Percentiles rank a stretch among this genome's conserved stretches.
Conservation (phyloP, 441 rosid genomes). For the Hura crepitans region DNA sequence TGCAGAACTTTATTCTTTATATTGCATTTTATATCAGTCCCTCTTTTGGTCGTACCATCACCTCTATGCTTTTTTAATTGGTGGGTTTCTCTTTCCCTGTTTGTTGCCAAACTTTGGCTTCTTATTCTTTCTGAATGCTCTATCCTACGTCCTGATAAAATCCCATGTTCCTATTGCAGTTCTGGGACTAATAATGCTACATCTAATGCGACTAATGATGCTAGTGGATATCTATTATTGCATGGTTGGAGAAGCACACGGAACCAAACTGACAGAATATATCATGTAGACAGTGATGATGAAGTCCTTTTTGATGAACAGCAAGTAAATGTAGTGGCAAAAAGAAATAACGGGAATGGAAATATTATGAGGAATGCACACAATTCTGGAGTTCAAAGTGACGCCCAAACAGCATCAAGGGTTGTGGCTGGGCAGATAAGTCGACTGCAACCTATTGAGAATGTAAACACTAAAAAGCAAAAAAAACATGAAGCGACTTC, state of each 20-base stretch:
- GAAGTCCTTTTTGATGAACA: constrained; percentile 27
- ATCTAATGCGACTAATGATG: constrained; percentile 29
- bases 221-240: constrained; percentile 26
- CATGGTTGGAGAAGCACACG: constrained; percentile 63
- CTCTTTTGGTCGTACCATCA: not conserved
- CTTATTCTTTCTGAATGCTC: constrained; percentile 13
- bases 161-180: constrained; percentile 30
- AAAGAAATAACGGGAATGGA: constrained; percentile 28
- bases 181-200: constrained; percentile 22
- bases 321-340: constrained; percentile 25
- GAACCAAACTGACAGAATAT: constrained; percentile 26
- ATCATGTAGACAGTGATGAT: constrained; percentile 27
- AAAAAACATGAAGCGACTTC: constrained; percentile 33
- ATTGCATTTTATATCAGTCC: not conserved
- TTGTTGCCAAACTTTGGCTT: constrained; percentile 17
- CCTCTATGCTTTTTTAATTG: not conserved
- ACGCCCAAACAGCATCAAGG: constrained; percentile 25
- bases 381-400: constrained; percentile 18
- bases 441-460: constrained; percentile 26
- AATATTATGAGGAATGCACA: constrained; percentile 23
- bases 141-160: constrained; percentile 1
- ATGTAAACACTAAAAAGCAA: constrained; percentile 39
- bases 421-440: constrained; percentile 23
- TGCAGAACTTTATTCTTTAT: not conserved
- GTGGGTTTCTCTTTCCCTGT: not conserved